Conservation (phyloP, 2,329 filamentous ascomycete species). For the Penicillium thymicola region DNA sequence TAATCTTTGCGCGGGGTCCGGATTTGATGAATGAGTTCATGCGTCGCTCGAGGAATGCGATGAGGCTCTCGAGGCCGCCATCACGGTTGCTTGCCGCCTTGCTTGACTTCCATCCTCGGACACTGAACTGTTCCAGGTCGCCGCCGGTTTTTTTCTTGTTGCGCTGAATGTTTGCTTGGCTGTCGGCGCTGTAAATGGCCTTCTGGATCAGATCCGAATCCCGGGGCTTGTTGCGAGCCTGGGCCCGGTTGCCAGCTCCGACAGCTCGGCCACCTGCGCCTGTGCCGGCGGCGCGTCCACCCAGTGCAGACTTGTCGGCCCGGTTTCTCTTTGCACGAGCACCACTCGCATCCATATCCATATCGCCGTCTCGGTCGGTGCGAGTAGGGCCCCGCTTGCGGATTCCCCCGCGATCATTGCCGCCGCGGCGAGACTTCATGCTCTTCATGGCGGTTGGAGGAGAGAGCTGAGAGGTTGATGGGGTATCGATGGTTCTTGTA, state of each 20-base stretch:
- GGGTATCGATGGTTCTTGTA: neutral
- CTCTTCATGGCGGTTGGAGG: constrained; percentile 28
- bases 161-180: constrained; percentile 42
- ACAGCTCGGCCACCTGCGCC: constrained; percentile 28
- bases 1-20: constrained; percentile 60
- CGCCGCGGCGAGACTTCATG: constrained; percentile 31
- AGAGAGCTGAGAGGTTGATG: neutral
- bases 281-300: constrained; percentile 1
- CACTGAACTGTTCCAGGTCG: constrained; percentile 36
- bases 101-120: constrained; percentile 65
- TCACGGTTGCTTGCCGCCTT: constrained; percentile 65
- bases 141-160: constrained; percentile 26
- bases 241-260: constrained; percentile 19
- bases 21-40: constrained; percentile 51
- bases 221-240: constrained; percentile 30
- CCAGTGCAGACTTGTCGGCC: constrained; percentile 1
- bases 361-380: constrained; percentile 60
- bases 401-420: constrained; percentile 48
- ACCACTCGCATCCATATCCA: constrained; percentile 54
- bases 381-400: constrained; percentile 48
- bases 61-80: constrained; percentile 62
- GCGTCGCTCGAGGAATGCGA: constrained; percentile 70
- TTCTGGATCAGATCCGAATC: constrained; percentile 39
- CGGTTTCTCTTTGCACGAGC: constrained; percentile 36
- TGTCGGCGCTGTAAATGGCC: constrained; percentile 31